Evolutionary conservation across 345 rosid genomes (phyloP), one percentile per base, ranked within the genome.

Genomic region (Stellera chamaejasme): DNA sequence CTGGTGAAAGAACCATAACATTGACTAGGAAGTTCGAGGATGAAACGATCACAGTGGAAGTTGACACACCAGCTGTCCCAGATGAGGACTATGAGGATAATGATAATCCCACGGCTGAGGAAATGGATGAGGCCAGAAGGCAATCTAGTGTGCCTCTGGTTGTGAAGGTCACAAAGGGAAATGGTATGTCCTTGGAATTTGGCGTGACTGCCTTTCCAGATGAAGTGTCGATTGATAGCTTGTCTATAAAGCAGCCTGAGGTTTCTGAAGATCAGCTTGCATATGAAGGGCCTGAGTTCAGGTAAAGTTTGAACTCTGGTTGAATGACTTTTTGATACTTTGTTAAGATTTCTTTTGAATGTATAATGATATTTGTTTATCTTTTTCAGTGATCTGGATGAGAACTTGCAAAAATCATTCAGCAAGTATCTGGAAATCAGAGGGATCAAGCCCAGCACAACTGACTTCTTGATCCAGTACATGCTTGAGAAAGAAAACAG

Each of bases 271-370:
- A 71, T 48, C 69, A 67, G 19, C 82, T 85, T 67, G 70, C 82
- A 10, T 85, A 82, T 46, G 81, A 77, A 64, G 89, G 90, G 26
- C 94, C 94, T 26, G 87, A 80, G 52, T 82, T 82, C 59, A 32
- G 45, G 90, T 85, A 72, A 75, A 85, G 48, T 60, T 59, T 7
- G 13, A 9, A 28, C 12, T 45, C 36, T 28, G 11, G 25, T 44
- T 6, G 39, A 19, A 23, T 16, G 6, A 19, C 45, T 39, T 9
- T 10, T 3, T 16, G 13, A 15, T 13, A 12, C 27, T 23, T 39
- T 42, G 5, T 65, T 59, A 26, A 3, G 36, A 3, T 63, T 56
- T 45, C 45, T 27, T 36, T 49, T 23, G 10, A 15, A 23, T 25
- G 16, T 10, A 27, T 23, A 10, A 8, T 13, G 13, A 49, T 53